Percentiles rank a stretch among this genome's conserved stretches.
Conservation (phyloP, 2,329 filamentous ascomycete genomes). For the Botrytis aclada region DNA sequence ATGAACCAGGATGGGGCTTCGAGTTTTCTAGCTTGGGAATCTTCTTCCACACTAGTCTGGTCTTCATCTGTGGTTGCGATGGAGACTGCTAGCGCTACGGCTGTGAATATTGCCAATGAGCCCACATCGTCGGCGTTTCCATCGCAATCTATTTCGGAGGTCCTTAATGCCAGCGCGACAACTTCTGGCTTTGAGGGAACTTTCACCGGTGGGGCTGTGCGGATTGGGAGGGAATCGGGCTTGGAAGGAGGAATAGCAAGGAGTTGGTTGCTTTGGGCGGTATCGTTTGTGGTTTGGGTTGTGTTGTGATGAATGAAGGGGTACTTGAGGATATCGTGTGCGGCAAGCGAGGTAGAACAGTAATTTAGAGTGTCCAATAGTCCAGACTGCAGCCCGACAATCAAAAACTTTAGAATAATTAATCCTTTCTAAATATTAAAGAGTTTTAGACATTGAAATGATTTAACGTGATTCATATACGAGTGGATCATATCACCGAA, state of each 20-base stretch:
- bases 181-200: neutral
- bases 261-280: neutral
- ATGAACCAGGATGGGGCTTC: neutral
- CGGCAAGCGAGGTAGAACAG: neutral
- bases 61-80: fast-evolving
- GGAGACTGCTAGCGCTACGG: neutral
- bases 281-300: neutral
- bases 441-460: neutral
- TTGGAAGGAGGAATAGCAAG: neutral
- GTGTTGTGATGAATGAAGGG: neutral
- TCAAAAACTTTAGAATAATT: neutral
- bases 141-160: neutral
- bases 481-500: too few species aligned
- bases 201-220: neutral
- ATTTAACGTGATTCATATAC: too few species aligned
- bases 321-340: neutral
- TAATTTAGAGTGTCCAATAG: neutral
- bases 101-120: neutral
- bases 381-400: neutral
- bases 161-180: neutral
- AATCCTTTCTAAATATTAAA: neutral
- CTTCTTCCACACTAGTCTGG: neutral
- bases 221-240: neutral
- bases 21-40: neutral
- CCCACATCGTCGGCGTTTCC: neutral